Percentiles rank a stretch among this genome's conserved stretches.
These are phyloP conservation scores for Kregervanrija pseudodelftensis DNA, from an alignment of 805 yeast genomes.

Conservation along the genomic window DNA sequence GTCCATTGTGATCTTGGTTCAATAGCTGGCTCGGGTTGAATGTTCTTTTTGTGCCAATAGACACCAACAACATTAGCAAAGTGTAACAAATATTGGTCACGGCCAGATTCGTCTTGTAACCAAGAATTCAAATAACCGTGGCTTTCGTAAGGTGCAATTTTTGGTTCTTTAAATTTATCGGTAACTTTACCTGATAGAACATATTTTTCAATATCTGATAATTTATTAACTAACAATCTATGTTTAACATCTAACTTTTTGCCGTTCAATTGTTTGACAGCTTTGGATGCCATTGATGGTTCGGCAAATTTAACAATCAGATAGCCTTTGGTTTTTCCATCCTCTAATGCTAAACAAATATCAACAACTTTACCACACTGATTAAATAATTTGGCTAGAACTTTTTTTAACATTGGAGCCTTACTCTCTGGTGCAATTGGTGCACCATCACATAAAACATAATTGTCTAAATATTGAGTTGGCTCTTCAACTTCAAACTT, in stretches of 20 bases:
- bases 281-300: slow-evolving; percentile 62
- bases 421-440: slow-evolving; percentile 92
- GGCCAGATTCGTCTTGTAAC: slow-evolving; percentile 81
- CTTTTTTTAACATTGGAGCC: slow-evolving; percentile 76
- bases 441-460: slow-evolving; percentile 87
- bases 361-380: slow-evolving; percentile 76
- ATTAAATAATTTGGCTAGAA: slow-evolving; percentile 71
- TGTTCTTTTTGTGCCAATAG: slow-evolving; percentile 71
- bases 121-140: slow-evolving; percentile 82
- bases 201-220: slow-evolving; percentile 75
- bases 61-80: slow-evolving; percentile 75
- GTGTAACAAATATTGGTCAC: slow-evolving; percentile 86
- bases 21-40: slow-evolving; percentile 66
- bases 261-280: slow-evolving; percentile 74
- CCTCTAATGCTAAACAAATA: slow-evolving; percentile 73
- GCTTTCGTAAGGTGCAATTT: slow-evolving; percentile 60
- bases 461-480: slow-evolving; percentile 61
- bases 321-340: slow-evolving; percentile 79
- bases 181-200: slow-evolving; percentile 58
- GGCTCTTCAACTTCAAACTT: slow-evolving; percentile 55
- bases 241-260: slow-evolving; percentile 93
- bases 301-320: slow-evolving; percentile 76
- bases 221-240: slow-evolving; percentile 74
- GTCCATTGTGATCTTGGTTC: slow-evolving; percentile 85
- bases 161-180: slow-evolving; percentile 64